Evolutionary conservation across 108 stramenopile species (phyloP).

Genomic region (Asterionellopsis glacialis): DNA sequence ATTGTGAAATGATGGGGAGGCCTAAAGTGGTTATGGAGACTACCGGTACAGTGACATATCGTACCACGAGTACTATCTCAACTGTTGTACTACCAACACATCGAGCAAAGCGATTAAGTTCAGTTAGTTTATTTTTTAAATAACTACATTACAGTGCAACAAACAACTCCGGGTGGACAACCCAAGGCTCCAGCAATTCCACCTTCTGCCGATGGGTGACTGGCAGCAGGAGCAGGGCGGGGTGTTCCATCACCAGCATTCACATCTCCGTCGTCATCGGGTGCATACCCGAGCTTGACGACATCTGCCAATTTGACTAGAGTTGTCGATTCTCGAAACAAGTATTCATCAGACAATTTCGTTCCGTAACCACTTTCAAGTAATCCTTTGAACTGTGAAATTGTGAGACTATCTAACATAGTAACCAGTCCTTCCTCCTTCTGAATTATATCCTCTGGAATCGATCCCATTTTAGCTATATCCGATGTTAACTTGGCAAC

Average conservation of each 20-base stretch:
- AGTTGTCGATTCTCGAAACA: slow-evolving; percentile 77
- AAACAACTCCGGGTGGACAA: slow-evolving; percentile 78
- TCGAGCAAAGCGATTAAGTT: no score
- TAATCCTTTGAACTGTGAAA: slow-evolving; percentile 85
- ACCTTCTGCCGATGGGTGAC: slow-evolving; percentile 22
- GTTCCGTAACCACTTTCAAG: slow-evolving; percentile 59
- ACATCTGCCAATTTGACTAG: slow-evolving; percentile 73
- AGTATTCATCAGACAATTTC: slow-evolving; percentile 79
- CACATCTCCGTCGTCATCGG: slow-evolving; percentile 37
- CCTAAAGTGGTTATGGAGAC: no score
- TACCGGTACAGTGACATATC: no score
- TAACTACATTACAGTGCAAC: slow-evolving; percentile 22
- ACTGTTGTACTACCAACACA: no score
- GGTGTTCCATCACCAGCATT: slow-evolving; percentile 10
- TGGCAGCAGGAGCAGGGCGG: slow-evolving; percentile 5
- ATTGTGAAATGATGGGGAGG: no score
- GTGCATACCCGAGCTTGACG: slow-evolving; percentile 73
- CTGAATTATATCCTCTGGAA: slow-evolving; percentile 49
- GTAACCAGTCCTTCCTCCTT: slow-evolving; percentile 55
- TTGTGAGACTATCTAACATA: slow-evolving; percentile 72
- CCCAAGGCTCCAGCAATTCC: slow-evolving; percentile 72
- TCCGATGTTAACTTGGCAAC: slow-evolving; percentile 44
- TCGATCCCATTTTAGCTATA: slow-evolving; percentile 45
- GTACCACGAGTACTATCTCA: no score
- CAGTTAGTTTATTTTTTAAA: background rate